A percentile compares a stretch with the other conserved stretches of the same genome.
Evolutionary conservation across 2,329 filamentous ascomycete species (phyloP).

Genomic region (Leptographium flavum): DNA sequence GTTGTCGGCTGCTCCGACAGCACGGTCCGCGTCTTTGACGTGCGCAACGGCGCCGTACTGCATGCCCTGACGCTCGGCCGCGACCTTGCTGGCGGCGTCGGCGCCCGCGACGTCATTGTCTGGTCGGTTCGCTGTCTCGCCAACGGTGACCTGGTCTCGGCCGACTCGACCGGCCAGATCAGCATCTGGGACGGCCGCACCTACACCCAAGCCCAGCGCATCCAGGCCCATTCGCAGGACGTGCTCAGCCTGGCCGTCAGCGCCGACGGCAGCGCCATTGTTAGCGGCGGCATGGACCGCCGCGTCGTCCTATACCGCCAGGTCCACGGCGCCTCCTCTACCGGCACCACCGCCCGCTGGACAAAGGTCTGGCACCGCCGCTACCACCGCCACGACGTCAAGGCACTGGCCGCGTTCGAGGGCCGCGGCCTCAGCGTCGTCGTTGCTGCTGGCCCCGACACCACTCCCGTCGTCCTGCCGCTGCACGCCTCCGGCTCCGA

Average conservation of each 20-base stretch:
- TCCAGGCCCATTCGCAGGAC: constrained; percentile 80
- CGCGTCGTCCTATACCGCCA: constrained; percentile 72
- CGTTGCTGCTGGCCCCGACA: constrained; percentile 84
- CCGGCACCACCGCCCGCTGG: constrained; percentile 47
- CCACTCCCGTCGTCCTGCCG: constrained; percentile 68
- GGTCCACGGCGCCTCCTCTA: constrained; percentile 27
- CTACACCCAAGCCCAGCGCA: constrained; percentile 73
- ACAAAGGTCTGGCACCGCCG: constrained; percentile 71
- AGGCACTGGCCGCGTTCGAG: constrained; percentile 85
- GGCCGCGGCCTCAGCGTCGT: constrained; percentile 70
- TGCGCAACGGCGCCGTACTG: constrained; percentile 59
- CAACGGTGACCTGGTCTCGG: constrained; percentile 82
- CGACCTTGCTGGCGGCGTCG: constrained; percentile 60
- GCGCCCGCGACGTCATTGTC: constrained; percentile 73
- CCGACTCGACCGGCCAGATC: constrained; percentile 86
- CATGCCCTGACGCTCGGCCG: constrained; percentile 77
- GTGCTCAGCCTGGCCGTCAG: constrained; percentile 77
- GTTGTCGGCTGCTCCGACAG: constrained; percentile 94
- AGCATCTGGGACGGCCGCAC: constrained; percentile 90
- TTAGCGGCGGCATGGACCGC: constrained; percentile 86
- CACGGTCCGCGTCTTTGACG: constrained; percentile 83
- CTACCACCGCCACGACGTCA: constrained; percentile 90
- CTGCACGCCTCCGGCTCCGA: constrained; percentile 65
- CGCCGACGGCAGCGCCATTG: constrained; percentile 63
- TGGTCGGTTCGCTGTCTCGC: constrained; percentile 86